Base-by-base conservation (phyloP, 2,329 filamentous ascomycete genomes). In the Aschersonia sp. region DNA sequence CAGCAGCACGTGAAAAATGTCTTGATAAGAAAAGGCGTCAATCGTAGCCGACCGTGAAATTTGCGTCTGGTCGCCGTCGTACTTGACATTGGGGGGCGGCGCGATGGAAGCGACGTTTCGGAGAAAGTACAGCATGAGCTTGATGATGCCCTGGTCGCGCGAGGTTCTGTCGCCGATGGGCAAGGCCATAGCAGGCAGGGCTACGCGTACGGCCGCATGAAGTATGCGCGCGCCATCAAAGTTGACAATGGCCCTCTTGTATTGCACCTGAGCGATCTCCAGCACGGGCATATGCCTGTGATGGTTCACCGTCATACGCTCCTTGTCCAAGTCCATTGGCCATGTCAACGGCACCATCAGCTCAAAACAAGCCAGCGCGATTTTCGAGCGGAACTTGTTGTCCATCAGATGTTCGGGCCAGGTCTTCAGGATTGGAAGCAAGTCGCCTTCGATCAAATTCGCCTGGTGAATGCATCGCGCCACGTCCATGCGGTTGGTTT, bases 401-500 rank as follows among this genome's bases (percentile, higher is more conserved):
- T 85, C 80, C 50, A 77, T 78, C 3, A 76, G 78, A 52, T 79
- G 82, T 53, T 86, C 83, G 47, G 83, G 77, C 86, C 87, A 95
- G 51, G 80, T 70, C 7, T 87, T 82, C 29, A 98, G 73, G 53
- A 98, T 97, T 48, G 91, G 88, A 49, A 97, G 71, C 48, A 98
- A 68, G 64, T 98, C 92, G 46, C 87, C 86, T 59, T 84, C 84
- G 49, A 97, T 78, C n/a, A 98, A 66, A 59, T 96, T 96, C 43
- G 89, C 85, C 64, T 97, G 89, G 59, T 88, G 83, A 55, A 97
- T 73, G 63, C 89, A 96, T 66, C 92, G 78, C 51, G 91, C 89
- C 51, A 98, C 92, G 61, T 98, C 92, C 73, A 94, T 84, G 55
- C 91, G 84, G 61, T 95, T 94, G 54, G 84, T 80, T 63, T 94